Conservation (phyloP, 2,329 filamentous ascomycete genomes). For the Alternaria dauci region DNA sequence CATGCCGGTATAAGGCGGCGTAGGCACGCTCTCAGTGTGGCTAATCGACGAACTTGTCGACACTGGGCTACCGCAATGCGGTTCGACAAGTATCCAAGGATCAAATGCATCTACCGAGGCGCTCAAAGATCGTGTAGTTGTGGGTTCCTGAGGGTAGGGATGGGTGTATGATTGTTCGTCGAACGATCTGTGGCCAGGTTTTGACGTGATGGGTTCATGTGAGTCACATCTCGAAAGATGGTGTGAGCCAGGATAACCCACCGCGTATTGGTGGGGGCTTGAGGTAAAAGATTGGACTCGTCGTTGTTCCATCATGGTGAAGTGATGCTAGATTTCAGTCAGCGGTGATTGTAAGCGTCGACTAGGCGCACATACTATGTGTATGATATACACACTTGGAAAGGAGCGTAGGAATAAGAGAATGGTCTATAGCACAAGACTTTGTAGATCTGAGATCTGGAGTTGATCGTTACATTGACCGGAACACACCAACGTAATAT, state of each 20-base stretch:
- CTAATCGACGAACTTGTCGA: constrained; percentile 24
- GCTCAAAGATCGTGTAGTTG: constrained; percentile 8
- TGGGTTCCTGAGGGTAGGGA: constrained; percentile 3
- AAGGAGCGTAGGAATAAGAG: neutral
- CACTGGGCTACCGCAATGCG: constrained; percentile 17
- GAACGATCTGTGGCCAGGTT: constrained; percentile 14
- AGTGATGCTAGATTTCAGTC: constrained; percentile 4
- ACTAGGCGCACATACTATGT: neutral
- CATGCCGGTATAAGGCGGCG: constrained; percentile 14
- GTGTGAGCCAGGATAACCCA: constrained; percentile 8
- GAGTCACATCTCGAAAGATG: constrained; percentile 3
- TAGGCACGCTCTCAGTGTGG: constrained; percentile 21
- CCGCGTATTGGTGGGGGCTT: constrained; percentile 18
- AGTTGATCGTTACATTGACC: constrained; percentile 1
- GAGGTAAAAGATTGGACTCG: constrained; percentile 15
- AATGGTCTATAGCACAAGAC: neutral
- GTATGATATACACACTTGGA: neutral
- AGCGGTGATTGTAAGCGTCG: neutral
- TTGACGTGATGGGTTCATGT: constrained; percentile 7
- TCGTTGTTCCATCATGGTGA: constrained; percentile 20
- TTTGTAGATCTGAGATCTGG: constrained; percentile 1
- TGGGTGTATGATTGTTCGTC: constrained; percentile 11
- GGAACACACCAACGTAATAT: constrained; percentile 17
- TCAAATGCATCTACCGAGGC: constrained; percentile 16
- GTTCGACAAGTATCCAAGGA: constrained; percentile 23